Evolutionary conservation across 2,329 filamentous ascomycete species (phyloP).

Genomic region (Trichocomaceae sp.): DNA sequence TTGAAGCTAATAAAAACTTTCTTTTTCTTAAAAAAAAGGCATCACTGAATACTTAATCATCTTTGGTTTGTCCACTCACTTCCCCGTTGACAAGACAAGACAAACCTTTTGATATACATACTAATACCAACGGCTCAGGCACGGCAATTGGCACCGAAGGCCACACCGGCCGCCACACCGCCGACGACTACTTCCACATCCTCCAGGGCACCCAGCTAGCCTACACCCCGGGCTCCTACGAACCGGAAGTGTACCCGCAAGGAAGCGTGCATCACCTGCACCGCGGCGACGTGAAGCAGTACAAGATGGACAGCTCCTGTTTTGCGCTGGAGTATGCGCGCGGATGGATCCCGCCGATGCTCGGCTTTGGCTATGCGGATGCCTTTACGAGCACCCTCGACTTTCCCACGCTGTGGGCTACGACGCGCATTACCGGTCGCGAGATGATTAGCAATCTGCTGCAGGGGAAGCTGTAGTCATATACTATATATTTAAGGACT

Average conservation of each 20-base stretch:
- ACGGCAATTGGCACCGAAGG: constrained; percentile 66
- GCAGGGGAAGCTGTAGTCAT: constrained; percentile 54
- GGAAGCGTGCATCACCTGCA: constrained; percentile 34
- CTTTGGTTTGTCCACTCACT: constrained; percentile 52
- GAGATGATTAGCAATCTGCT: constrained; percentile 71
- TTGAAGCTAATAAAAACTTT: too few species aligned
- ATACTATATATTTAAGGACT: not conserved
- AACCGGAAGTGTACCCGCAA: constrained; percentile 33
- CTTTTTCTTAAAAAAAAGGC: constrained; percentile 20
- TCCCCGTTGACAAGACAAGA: not conserved
- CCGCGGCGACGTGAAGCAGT: constrained; percentile 67
- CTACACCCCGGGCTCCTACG: constrained; percentile 33
- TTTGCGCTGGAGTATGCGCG: constrained; percentile 37
- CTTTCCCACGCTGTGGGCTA: constrained; percentile 76
- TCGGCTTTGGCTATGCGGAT: constrained; percentile 84
- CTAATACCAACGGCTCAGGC: constrained; percentile 19
- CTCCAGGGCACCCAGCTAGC: constrained; percentile 44
- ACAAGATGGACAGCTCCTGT: constrained; percentile 44
- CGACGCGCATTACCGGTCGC: constrained; percentile 63
- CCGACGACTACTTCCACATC: constrained; percentile 94
- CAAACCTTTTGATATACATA: not conserved
- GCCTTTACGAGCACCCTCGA: constrained; percentile 74
- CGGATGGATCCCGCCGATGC: constrained; percentile 89
- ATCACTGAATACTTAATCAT: constrained; percentile 87
- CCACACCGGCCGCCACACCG: constrained; percentile 80